These are phyloP conservation scores for Macrolepiota fuliginosa DNA, from an alignment of 768 basidiomycete genomes.

Conservation along the genomic window DNA sequence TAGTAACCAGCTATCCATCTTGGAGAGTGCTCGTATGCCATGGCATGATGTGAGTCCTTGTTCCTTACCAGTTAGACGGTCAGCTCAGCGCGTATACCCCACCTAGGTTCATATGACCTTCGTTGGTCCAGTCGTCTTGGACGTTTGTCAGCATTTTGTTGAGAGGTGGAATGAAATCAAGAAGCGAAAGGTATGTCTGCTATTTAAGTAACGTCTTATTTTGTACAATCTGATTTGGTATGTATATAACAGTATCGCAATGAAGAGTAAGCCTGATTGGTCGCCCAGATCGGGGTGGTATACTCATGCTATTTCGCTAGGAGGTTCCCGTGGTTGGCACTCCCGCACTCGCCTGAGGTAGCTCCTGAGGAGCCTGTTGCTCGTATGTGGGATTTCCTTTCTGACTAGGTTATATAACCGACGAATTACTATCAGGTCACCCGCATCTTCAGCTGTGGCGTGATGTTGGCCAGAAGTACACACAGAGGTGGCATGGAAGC, in stretches of 20 bases:
- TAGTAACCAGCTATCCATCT: slow-evolving; percentile 63
- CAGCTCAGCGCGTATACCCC: background rate
- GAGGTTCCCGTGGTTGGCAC: slow-evolving; percentile 59
- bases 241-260: slow-evolving; percentile 34
- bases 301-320: slow-evolving; percentile 21
- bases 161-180: slow-evolving; percentile 93
- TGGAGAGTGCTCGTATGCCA: slow-evolving; percentile 80
- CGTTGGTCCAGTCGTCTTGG: slow-evolving; percentile 78
- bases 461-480: slow-evolving; percentile 54
- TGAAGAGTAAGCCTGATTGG: slow-evolving; percentile 39
- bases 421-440: slow-evolving; percentile 38
- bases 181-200: slow-evolving; percentile 59
- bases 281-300: background rate
- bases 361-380: slow-evolving; percentile 68
- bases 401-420: background rate
- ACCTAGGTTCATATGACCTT: slow-evolving; percentile 80
- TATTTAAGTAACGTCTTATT: background rate
- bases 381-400: slow-evolving; percentile 31
- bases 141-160: slow-evolving; percentile 89
- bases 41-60: slow-evolving; percentile 84
- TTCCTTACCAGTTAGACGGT: background rate
- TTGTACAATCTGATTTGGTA: background rate
- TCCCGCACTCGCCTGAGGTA: slow-evolving; percentile 66
- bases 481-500: slow-evolving; percentile 59
- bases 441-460: slow-evolving; percentile 68